These are phyloP conservation scores for Trichoderma aggressivum DNA, from an alignment of 2,329 filamentous ascomycete genomes.

Conservation along the genomic window DNA sequence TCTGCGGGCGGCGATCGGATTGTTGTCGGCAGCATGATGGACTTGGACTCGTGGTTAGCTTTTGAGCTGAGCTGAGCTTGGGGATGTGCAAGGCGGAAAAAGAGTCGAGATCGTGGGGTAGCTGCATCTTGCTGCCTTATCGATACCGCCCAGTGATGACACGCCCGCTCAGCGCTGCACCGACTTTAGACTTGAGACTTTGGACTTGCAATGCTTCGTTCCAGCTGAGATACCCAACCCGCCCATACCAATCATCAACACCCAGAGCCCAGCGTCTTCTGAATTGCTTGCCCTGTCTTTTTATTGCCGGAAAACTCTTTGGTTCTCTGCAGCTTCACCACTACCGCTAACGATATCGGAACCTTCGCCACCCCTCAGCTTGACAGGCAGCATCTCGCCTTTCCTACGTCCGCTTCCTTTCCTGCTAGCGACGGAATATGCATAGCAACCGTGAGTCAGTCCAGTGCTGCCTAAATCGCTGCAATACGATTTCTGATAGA, in stretches of 20 bases:
- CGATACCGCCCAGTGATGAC: conserved; percentile 15
- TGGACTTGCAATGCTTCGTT: background rate
- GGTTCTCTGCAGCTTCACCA: background rate
- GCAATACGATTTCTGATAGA: conserved; percentile 17
- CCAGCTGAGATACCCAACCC: background rate
- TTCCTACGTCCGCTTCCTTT: background rate
- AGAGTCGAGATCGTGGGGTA: conserved; percentile 18
- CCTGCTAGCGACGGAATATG: conserved; percentile 24
- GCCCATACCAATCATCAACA: background rate
- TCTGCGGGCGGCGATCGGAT: conserved; percentile 55
- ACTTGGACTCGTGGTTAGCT: background rate
- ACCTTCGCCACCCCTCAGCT: background rate
- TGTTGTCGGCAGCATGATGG: conserved; percentile 46
- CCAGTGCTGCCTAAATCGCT: background rate
- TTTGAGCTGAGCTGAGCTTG: background rate
- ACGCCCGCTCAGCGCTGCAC: background rate
- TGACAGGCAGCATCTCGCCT: background rate
- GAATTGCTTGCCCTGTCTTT: background rate
- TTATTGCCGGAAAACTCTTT: background rate
- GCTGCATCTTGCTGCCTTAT: conserved; percentile 18
- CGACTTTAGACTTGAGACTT: background rate
- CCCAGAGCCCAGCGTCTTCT: background rate
- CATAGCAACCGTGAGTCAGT: conserved; percentile 34
- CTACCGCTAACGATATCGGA: background rate
- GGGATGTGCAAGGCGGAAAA: background rate